Evolutionary conservation across 805 yeast species (phyloP).

Genomic region (Zygoascus biomembranicola): DNA sequence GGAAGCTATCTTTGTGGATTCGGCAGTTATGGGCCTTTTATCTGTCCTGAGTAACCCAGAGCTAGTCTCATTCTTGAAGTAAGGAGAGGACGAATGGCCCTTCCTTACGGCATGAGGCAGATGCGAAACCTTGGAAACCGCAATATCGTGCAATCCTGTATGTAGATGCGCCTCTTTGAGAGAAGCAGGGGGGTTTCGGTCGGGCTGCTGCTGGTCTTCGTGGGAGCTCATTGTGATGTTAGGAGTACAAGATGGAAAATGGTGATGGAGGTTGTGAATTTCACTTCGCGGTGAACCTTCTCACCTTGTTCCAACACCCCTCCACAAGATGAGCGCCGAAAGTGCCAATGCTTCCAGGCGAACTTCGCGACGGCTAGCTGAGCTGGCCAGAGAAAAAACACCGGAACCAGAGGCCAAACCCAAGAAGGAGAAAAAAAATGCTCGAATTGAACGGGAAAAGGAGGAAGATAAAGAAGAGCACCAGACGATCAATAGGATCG

Average conservation of each 20-base stretch:
- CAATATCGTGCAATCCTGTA: background rate
- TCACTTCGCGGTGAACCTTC: background rate
- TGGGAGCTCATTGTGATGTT: background rate
- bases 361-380: background rate
- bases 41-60: conserved; percentile 1
- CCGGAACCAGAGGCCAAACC: background rate
- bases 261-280: background rate
- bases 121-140: background rate
- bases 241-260: background rate
- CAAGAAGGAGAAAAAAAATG: background rate
- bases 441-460: background rate
- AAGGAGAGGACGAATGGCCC: too few species aligned
- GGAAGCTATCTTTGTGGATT: too few species aligned
- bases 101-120: background rate
- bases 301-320: background rate
- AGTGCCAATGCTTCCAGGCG: background rate
- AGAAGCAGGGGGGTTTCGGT: background rate
- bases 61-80: background rate
- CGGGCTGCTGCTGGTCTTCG: background rate
- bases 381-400: background rate
- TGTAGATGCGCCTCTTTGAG: background rate
- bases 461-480: background rate
- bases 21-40: background rate
- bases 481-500: background rate
- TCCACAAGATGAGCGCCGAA: background rate